Evolutionary conservation across 176 grass and related monocot genomes (phyloP).

Genomic region (Oryza longistaminata): DNA sequence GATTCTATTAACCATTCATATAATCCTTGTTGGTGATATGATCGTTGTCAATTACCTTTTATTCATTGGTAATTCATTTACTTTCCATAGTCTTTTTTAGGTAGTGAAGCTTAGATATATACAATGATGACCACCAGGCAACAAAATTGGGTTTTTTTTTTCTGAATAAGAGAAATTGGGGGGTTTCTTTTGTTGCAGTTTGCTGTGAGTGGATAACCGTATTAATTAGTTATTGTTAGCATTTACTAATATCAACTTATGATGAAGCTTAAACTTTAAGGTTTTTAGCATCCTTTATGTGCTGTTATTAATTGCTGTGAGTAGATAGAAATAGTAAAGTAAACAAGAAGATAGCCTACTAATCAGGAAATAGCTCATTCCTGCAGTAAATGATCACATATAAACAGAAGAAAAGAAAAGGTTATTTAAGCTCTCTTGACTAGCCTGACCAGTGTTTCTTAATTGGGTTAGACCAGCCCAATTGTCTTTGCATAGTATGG

Average conservation of each 20-base stretch:
- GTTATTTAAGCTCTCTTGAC: neutral
- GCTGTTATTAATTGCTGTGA: neutral
- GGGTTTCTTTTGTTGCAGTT: neutral
- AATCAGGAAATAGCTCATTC: conserved; percentile 1
- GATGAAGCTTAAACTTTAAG: neutral
- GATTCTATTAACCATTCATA: neutral
- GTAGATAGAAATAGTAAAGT: neutral
- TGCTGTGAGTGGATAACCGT: neutral
- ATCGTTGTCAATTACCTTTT: neutral
- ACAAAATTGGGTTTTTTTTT: neutral
- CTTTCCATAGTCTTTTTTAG: conserved; percentile 1
- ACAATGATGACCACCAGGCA: neutral
- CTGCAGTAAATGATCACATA: neutral
- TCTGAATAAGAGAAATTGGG: neutral
- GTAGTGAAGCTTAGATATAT: conserved; percentile 8
- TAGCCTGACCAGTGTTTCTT: neutral
- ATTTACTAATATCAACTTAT: neutral
- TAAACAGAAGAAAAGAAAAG: neutral
- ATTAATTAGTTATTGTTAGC: neutral
- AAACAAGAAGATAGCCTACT: conserved; percentile 7
- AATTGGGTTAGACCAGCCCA: neutral
- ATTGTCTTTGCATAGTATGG: neutral
- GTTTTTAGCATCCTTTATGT: neutral
- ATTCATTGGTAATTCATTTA: conserved; percentile 9
- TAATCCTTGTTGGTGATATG: neutral